Base-by-base conservation (phyloP, 2,329 filamentous ascomycete genomes). In the Colletotrichum siamense region DNA sequence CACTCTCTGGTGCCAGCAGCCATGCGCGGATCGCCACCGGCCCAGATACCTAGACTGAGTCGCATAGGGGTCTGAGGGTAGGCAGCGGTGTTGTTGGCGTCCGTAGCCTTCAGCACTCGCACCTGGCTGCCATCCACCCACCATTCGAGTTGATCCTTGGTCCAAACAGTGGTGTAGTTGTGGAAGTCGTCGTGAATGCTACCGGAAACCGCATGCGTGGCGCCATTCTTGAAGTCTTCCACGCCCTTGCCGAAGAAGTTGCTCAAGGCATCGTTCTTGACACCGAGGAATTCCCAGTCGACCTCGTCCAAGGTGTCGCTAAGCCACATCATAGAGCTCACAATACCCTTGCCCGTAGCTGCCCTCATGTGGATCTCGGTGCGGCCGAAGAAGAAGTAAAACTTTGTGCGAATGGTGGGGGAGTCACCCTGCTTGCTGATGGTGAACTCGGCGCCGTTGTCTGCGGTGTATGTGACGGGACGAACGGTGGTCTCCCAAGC, bases 281-380 rank as follows among this genome's bases (percentile, higher is more conserved):
- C 89, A 62, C 95, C 95, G 75, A 95, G 89, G 81, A 95, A 94
- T 82, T 97, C 95, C 91, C 95, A 96, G 82, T 98, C 96, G 55
- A 98, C 93, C 85, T 98, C 95, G 83, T 98, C 96, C 16, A 96
- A 89, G 80, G 96, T 93, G 79, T 97, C 94, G 67, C 94, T 96
- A 79, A 97, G 89, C 84, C 96, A 90, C 82, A 98, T 96, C 81
- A 98, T 93, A 77, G 94, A 92, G 81, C 93, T 95, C 80, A 98
- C 91, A 78, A 98, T 93, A 68, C 96, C 96, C 9, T 86, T 87
- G 22, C 96, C 96, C 2, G 88, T 86, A 1, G 96, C 93, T 6
- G 94, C 94, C 86, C 95, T 95, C 88, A 98, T 91, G 79, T 91
- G 89, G 74, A 96, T 90, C 84, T 97, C 95, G 72, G 95, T 92